Base-by-base conservation (phyloP, 2,329 filamentous ascomycete genomes). In the Incumbomyces delicatus region DNA sequence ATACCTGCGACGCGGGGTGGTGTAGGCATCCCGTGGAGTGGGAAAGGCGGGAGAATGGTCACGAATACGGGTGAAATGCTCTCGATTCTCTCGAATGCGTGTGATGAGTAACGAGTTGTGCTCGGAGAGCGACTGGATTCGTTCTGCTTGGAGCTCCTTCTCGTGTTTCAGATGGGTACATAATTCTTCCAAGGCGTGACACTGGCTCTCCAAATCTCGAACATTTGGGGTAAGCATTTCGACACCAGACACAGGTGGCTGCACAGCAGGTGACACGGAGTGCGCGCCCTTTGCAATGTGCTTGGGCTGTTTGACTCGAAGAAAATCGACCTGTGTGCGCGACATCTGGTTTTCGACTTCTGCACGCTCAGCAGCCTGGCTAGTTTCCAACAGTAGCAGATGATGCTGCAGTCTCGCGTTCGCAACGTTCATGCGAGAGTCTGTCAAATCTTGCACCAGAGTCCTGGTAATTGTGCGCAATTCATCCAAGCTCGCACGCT, bases 341-440 rank as follows among this genome's bases (percentile, higher is more conserved):
- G 83, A 84, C 78, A 95, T 89, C 54, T 92, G 85, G 58, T 94
- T 85, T 65, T 95, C 90, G 4, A 95, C 89, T 31, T 82, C 84
- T 55, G 90, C 87, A 20, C 88, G 81, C 65, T 94, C 89, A 8
- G 87, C 78, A 27, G 88, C 83, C 56, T 94, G 87, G 41, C 83
- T 81, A 46, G 85, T 88, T 60, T 94, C 87, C 54, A 95, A 81
- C 43, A 78, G 81, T 22, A 94, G 75, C 60, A 95, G 76, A 57
- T 83, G 88, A 61, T 89, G 85, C 63, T 95, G 90, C 46, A 96
- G 71, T 66, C 92, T 94, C 69, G 92, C 84, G 63, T 95, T 89
- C 29, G 89, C 85, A 13, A 85, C 82, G 49, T 89, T 85, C 71
- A 88, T 89, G 59, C 92, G 86, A 47, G 78, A 74, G 54, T 84